Conservation (phyloP, 2,329 filamentous ascomycete species). For the Colletotrichum destructivum region DNA sequence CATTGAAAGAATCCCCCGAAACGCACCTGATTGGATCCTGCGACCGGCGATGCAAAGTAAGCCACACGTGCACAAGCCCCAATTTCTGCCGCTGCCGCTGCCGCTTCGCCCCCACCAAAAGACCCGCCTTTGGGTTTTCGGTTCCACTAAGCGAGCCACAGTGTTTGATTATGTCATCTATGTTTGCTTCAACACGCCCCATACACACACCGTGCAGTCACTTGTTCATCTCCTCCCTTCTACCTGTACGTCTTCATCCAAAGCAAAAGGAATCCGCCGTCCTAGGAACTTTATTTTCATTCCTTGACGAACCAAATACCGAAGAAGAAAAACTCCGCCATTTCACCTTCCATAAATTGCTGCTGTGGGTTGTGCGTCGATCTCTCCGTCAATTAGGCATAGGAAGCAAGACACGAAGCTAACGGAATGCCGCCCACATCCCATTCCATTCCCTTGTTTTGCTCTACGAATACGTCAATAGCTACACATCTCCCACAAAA, state of each 20-base stretch:
- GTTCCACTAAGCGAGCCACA: no score
- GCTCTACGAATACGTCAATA: no score
- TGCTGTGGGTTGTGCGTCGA: neutral
- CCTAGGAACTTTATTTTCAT: no score
- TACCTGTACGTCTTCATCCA: neutral
- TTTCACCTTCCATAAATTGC: neutral
- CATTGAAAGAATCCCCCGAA: neutral
- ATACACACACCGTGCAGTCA: neutral
- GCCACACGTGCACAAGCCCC: neutral
- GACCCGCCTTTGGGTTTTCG: neutral
- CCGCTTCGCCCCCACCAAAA: neutral
- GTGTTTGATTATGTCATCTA: neutral
- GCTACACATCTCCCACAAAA: no score
- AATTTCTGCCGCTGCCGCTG: neutral
- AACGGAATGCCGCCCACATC: slow-evolving; percentile 4
- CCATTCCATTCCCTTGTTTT: neutral
- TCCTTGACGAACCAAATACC: no score
- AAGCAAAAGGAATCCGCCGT: no score
- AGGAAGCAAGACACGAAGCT: neutral
- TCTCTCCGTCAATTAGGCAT: neutral
- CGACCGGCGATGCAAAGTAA: neutral
- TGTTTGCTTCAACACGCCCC: no score
- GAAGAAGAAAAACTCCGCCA: neutral
- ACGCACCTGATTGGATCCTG: slow-evolving; percentile 8
- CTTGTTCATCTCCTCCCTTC: neutral